Evolutionary conservation across 2,329 filamentous ascomycete species (phyloP), one percentile per base, ranked within the genome.

Genomic region (Cercospora nicotianae): DNA sequence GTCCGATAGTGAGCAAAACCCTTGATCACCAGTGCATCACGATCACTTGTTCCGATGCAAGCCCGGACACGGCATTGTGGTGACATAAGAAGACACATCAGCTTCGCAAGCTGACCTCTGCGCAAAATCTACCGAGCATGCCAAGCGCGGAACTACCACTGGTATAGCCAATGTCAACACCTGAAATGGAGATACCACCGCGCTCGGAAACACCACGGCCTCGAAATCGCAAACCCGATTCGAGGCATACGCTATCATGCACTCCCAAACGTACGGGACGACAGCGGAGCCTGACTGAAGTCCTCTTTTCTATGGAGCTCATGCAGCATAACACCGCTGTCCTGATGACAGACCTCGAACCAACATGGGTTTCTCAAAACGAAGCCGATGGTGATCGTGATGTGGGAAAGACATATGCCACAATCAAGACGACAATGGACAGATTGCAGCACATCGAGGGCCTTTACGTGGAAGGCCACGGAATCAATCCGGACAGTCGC

Each of bases 281-380:
- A 33, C 64, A 60, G 26, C 26, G 64, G n/a, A 65, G 64, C 57
- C 57, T 65, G 18, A 65, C 64, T 58, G 64, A 65, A 28, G 42
- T 65, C 5, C 45, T 65, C 20, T 28, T 53, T 18, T 20, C 36
- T n/a, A 51, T 61, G 39, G 64, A 65, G 20, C 30, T 64, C 48
- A 58, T 57, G 62, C 62, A 58, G 48, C 31, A 33, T 36, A 60
- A 42, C 9, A 61, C 57, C 8, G 18, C 57, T 7, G 58, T 65
- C 23, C 57, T 65, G 10, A 28, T 60, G 16, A 53, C 45, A 30
- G 64, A 42, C 1, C 39, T 65, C 20, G 64, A 65, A 9, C 57
- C 58, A 6, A 55, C 39, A 23, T 65, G 64, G 64, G 20, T 60
- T 10, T 31, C 10, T 30, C 55, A 20, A 13, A 65, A 65, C 28